Percentiles rank a stretch among this genome's conserved stretches.
phyloP scores from a whole-genome alignment of 495 filamentous ascomycete species.

The Aspergillus asperescens region DNA sequence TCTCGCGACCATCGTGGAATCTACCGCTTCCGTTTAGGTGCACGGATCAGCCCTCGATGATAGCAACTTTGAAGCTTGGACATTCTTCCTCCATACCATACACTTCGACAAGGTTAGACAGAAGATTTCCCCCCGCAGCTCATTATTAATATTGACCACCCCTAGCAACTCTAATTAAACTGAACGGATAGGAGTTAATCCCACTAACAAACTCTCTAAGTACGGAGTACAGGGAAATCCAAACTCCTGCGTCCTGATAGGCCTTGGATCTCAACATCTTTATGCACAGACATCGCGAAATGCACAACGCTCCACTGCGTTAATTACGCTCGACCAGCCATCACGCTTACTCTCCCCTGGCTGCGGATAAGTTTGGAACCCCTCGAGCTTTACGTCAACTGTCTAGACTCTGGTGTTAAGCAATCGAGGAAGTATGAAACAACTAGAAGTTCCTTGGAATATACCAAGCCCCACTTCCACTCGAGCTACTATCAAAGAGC shows the following conservation, averaged over 20 bases:
- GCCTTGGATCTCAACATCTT: not conserved
- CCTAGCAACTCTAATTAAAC: not conserved
- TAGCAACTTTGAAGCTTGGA: too few species aligned
- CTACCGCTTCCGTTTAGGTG: not conserved
- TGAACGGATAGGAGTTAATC: not conserved
- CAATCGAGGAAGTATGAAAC: too few species aligned
- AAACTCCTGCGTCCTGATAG: not conserved
- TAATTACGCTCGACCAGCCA: not conserved
- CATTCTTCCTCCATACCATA: too few species aligned
- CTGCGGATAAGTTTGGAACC: too few species aligned
- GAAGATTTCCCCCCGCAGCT: not conserved
- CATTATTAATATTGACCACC: not conserved
- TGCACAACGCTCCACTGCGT: conserved; percentile 1
- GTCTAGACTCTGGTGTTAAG: too few species aligned
- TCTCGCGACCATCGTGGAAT: not conserved
- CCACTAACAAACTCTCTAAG: not conserved
- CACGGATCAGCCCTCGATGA: not conserved
- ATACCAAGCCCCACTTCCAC: too few species aligned
- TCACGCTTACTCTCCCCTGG: not conserved
- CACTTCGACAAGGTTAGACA: not conserved
- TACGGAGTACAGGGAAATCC: not conserved
- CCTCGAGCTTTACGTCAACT: too few species aligned
- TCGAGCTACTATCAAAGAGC: too few species aligned
- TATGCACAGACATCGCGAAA: not conserved
- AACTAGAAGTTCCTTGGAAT: too few species aligned